Evolutionary conservation across 169 alveolate species (phyloP).

Genomic region (Plasmodium gaboni): DNA sequence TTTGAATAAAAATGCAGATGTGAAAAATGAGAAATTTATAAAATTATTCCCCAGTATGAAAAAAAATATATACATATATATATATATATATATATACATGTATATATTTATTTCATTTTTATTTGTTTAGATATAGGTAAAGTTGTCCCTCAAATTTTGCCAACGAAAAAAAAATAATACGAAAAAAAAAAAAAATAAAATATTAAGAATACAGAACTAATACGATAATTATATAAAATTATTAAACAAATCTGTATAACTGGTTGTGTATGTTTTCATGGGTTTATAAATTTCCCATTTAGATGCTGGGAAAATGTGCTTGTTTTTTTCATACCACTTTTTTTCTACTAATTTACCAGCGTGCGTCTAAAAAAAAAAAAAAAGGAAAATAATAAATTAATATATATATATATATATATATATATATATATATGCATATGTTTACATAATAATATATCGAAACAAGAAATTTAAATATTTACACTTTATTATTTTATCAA

Average conservation of each 20-base stretch:
- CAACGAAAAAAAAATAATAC: conserved; percentile 7
- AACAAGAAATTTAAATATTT: no score
- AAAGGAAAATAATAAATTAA: not conserved
- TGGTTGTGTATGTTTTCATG: conserved; percentile 44
- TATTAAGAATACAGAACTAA: conserved; percentile 8
- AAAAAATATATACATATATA: not conserved
- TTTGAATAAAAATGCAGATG: conserved; percentile 22
- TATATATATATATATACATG: not conserved
- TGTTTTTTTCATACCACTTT: conserved; percentile 78
- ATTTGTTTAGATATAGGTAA: conserved; percentile 28
- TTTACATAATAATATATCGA: not conserved
- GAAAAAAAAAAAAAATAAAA: not conserved
- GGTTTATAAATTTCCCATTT: conserved; percentile 80
- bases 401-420: conserved; percentile 1
- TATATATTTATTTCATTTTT: conserved; percentile 12
- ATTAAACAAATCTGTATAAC: conserved; percentile 48
- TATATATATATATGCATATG: not conserved
- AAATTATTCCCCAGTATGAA: conserved; percentile 55
- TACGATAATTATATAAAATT: conserved; percentile 15
- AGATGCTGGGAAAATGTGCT: conserved; percentile 78
- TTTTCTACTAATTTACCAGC: conserved; percentile 78
- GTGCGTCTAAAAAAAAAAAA: conserved; percentile 46
- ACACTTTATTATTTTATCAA: no score
- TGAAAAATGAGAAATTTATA: conserved; percentile 23
- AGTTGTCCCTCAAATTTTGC: conserved; percentile 43